Conservation (phyloP, 345 rosid genomes). For the Crucihimalaya himalaica region DNA sequence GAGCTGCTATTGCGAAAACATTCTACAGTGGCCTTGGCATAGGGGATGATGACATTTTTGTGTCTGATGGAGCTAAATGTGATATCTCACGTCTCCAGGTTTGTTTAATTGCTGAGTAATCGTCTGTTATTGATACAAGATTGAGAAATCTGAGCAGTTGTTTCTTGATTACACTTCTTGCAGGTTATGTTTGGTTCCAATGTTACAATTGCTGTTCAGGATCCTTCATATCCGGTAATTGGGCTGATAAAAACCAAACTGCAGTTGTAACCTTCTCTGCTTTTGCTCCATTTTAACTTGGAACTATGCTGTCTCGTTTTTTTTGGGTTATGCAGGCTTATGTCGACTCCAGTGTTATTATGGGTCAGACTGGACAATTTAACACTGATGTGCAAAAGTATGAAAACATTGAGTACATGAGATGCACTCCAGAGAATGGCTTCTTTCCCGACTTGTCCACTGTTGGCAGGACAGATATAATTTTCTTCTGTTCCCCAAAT, state of each 20-base stretch:
- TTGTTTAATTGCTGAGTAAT: background rate
- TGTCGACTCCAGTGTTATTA: constrained; percentile 92
- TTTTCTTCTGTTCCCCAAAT: constrained; percentile 95
- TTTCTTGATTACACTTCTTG: constrained; percentile 30
- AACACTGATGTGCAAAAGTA: constrained; percentile 66
- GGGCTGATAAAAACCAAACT: background rate
- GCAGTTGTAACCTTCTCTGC: background rate
- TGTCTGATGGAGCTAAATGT: constrained; percentile 98
- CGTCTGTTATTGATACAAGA: background rate
- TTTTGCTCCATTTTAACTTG: constrained; percentile 1
- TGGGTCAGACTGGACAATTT: constrained; percentile 89
- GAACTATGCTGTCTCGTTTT: background rate
- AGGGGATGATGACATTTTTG: constrained; percentile 83
- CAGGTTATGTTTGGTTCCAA: constrained; percentile 87
- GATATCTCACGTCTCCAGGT: constrained; percentile 99
- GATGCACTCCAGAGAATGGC: constrained; percentile 88
- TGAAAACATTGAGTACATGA: constrained; percentile 88
- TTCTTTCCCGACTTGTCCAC: constrained; percentile 90
- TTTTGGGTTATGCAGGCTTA: constrained; percentile 63
- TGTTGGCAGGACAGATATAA: constrained; percentile 73
- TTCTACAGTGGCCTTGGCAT: constrained; percentile 79
- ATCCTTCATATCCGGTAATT: constrained; percentile 97
- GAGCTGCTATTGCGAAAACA: constrained; percentile 76
- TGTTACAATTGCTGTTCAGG: constrained; percentile 89
- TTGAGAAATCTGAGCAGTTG: background rate